Percentiles rank a stretch among this genome's conserved stretches.
Evolutionary conservation across 2,329 filamentous ascomycete genomes (phyloP).

Genomic region (Emergomyces orientalis): DNA sequence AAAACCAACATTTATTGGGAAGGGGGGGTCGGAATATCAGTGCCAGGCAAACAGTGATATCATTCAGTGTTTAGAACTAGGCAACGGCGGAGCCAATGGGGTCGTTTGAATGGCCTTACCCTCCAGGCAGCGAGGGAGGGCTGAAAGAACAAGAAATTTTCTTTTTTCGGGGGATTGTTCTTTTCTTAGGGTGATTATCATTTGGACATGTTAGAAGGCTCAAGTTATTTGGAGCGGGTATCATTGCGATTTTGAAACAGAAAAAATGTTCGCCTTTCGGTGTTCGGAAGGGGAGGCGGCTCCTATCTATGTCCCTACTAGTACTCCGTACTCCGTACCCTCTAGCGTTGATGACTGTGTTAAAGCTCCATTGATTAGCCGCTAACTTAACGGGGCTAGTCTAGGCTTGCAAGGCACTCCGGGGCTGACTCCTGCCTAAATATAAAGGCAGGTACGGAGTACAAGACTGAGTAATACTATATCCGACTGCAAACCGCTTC

Average conservation of each 20-base stretch:
- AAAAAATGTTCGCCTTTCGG: no score
- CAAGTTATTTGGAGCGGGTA: neutral
- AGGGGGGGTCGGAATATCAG: no score
- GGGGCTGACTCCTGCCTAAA: slow-evolving; percentile 5
- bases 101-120: neutral
- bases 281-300: no score
- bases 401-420: neutral
- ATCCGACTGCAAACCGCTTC: neutral
- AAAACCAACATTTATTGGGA: neutral
- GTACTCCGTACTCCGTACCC: no score
- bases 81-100: neutral
- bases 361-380: neutral
- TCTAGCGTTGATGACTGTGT: neutral
- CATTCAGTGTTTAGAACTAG: neutral
- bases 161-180: neutral
- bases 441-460: neutral
- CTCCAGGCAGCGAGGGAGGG: slow-evolving; percentile 1
- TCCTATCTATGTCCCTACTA: no score
- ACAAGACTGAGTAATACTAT: neutral
- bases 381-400: neutral
- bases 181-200: neutral
- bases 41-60: neutral
- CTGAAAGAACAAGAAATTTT: neutral
- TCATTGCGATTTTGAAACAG: neutral
- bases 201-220: neutral